phyloP scores from a whole-genome alignment of 495 filamentous ascomycete genomes.

The Schizothecium vesticola region DNA sequence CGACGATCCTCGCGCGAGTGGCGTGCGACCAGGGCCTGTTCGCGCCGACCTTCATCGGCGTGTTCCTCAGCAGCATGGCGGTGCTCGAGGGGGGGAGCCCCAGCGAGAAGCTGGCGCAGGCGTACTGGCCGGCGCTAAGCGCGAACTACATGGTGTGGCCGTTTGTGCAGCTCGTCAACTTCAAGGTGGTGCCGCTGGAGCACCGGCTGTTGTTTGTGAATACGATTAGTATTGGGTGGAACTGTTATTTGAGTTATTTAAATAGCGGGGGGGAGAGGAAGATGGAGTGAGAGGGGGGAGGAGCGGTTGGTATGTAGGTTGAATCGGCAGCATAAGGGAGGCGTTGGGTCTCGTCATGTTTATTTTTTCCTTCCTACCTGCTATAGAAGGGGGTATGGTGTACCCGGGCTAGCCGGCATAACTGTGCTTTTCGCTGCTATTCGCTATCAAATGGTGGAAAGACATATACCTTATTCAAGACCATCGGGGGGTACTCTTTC shows the following conservation, averaged over 20 bases:
- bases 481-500: no score
- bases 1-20: slow-evolving; percentile 76
- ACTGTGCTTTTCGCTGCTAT: background rate
- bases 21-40: slow-evolving; percentile 81
- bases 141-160: slow-evolving; percentile 95
- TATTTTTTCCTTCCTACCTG: background rate
- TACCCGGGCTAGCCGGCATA: background rate
- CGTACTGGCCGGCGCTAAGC: slow-evolving; percentile 62
- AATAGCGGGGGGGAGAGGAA: slow-evolving; percentile 45
- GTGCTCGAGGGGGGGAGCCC: slow-evolving; percentile 74
- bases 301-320: background rate
- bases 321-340: background rate
- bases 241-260: slow-evolving; percentile 85
- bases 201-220: slow-evolving; percentile 87
- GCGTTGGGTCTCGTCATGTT: background rate
- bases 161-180: slow-evolving; percentile 83
- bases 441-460: background rate
- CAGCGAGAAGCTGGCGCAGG: slow-evolving; percentile 61
- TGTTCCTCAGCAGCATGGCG: slow-evolving; percentile 83
- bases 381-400: background rate
- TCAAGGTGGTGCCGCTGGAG: slow-evolving; percentile 81
- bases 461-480: no score
- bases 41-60: slow-evolving; percentile 70
- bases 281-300: background rate
- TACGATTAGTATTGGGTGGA: slow-evolving; percentile 79